Conservation (phyloP, 768 basidiomycete genomes). For the Lactarius evosmus region DNA sequence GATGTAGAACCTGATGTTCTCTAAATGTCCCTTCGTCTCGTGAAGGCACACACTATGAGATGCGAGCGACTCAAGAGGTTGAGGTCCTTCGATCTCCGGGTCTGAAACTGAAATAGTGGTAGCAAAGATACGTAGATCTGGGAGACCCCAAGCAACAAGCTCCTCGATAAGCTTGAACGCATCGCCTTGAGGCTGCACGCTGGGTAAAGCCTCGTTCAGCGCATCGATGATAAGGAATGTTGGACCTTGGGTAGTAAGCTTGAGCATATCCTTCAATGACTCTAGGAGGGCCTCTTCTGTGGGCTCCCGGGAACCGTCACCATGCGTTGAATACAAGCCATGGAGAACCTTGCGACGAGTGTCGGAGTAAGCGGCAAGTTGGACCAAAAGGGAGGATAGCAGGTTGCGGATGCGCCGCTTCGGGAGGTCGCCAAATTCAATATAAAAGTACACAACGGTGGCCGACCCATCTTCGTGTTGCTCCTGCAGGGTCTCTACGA, state of each 20-base stretch:
- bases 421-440: slow-evolving; percentile 28
- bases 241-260: background rate
- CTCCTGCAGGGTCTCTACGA: slow-evolving; percentile 15
- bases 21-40: slow-evolving; percentile 8
- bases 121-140: slow-evolving; percentile 16
- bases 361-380: slow-evolving; percentile 24
- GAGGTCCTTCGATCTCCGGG: slow-evolving; percentile 1
- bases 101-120: slow-evolving; percentile 3
- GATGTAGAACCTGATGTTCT: slow-evolving; percentile 15
- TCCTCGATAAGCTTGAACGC: slow-evolving; percentile 12
- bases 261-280: slow-evolving; percentile 22
- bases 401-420: slow-evolving; percentile 21
- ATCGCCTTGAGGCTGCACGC: slow-evolving; percentile 12
- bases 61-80: slow-evolving; percentile 9
- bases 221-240: slow-evolving; percentile 31
- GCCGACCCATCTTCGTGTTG: slow-evolving; percentile 1
- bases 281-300: slow-evolving; percentile 12
- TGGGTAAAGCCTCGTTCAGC: slow-evolving; percentile 28
- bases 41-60: slow-evolving; percentile 15
- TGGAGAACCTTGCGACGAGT: slow-evolving; percentile 4
- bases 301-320: slow-evolving; percentile 9
- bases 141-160: slow-evolving; percentile 4
- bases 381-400: slow-evolving; percentile 29
- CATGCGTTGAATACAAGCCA: background rate
- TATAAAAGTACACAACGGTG: slow-evolving; percentile 30